phyloP scores from a whole-genome alignment of 768 basidiomycete species.

The Boletus vinaceobasis region DNA sequence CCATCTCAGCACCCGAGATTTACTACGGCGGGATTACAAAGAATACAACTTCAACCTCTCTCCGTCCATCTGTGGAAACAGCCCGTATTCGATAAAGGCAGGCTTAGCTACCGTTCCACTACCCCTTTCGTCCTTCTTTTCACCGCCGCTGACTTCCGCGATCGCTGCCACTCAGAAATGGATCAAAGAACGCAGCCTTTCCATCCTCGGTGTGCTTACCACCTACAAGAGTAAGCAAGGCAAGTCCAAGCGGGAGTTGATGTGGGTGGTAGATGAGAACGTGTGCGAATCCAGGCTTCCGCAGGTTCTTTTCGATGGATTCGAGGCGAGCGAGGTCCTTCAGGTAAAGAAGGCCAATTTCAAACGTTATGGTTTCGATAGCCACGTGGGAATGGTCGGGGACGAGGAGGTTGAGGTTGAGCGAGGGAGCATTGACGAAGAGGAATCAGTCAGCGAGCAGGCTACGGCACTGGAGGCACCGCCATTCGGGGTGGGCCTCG shows the following conservation, averaged over 20 bases:
- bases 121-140: conserved; percentile 46
- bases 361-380: conserved; percentile 17
- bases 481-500: conserved; percentile 23
- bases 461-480: conserved; percentile 7
- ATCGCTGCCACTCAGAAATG: conserved; percentile 40
- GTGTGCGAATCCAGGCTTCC: conserved; percentile 28
- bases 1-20: conserved; percentile 65
- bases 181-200: conserved; percentile 63
- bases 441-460: conserved; percentile 21
- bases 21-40: conserved; percentile 95
- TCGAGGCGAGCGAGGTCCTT: conserved; percentile 56
- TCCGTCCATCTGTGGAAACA: conserved; percentile 16
- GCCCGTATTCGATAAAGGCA: conserved; percentile 45
- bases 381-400: not conserved
- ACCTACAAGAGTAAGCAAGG: conserved; percentile 52
- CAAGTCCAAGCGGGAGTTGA: conserved; percentile 64
- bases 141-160: conserved; percentile 20
- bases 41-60: conserved; percentile 61
- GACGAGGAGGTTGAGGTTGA: conserved; percentile 15
- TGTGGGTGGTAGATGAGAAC: conserved; percentile 57
- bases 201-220: conserved; percentile 78
- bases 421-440: conserved; percentile 8
- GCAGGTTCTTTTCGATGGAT: conserved; percentile 49
- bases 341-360: conserved; percentile 42
- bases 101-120: conserved; percentile 85